phyloP scores from a whole-genome alignment of 2,329 filamentous ascomycete genomes.

The Fusarium mexicanum region DNA sequence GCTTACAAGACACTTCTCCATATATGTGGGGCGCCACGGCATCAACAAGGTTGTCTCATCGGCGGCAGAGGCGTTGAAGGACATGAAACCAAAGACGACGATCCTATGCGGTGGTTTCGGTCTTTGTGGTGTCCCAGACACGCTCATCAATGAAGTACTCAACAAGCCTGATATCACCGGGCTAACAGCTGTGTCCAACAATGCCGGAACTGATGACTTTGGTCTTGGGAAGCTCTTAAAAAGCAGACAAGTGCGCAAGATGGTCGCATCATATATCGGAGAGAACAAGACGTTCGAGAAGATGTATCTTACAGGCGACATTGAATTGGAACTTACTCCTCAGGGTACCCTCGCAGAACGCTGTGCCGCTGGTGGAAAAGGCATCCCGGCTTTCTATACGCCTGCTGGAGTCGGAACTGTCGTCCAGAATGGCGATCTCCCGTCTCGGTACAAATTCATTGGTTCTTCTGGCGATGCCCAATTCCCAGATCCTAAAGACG shows the following conservation, averaged over 20 bases:
- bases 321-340: constrained; percentile 90
- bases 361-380: constrained; percentile 87
- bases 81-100: constrained; percentile 80
- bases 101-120: constrained; percentile 85
- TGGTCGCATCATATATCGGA: constrained; percentile 93
- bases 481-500: constrained; percentile 79
- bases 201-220: constrained; percentile 84
- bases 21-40: constrained; percentile 67
- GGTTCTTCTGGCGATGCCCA: constrained; percentile 75
- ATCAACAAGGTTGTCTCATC: constrained; percentile 83
- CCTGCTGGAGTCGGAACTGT: constrained; percentile 87
- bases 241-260: constrained; percentile 87
- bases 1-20: constrained; percentile 66
- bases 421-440: constrained; percentile 91
- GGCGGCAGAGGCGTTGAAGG: constrained; percentile 74
- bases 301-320: constrained; percentile 87
- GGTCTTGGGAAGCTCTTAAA: constrained; percentile 82
- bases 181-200: constrained; percentile 91
- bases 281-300: constrained; percentile 94
- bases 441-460: constrained; percentile 79
- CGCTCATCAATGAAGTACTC: constrained; percentile 77
- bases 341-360: constrained; percentile 94
- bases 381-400: constrained; percentile 93
- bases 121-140: constrained; percentile 83
- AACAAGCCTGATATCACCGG: constrained; percentile 76